phyloP scores from a whole-genome alignment of 2,329 filamentous ascomycete genomes.

The Aspergillus pseudoviridinutans region DNA sequence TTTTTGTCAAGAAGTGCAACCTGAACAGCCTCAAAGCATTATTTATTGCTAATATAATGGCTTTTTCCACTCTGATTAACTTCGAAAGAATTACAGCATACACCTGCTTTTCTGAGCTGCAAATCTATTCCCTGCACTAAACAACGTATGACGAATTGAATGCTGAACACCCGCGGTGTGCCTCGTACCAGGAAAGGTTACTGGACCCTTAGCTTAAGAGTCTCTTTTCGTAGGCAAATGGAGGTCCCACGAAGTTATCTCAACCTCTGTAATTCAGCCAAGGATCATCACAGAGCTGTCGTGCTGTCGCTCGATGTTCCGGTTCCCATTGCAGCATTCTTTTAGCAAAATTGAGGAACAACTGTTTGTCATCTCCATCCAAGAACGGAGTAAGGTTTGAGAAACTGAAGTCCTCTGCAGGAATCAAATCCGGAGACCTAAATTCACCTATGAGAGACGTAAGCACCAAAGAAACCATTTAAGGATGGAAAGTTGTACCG shows the following conservation, averaged over 20 bases:
- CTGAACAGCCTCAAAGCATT: too few relatives aligned
- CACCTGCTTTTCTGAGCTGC: neutral
- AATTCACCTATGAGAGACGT: slow-evolving; percentile 15
- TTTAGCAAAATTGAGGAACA: slow-evolving; percentile 28
- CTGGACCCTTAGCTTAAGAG: neutral
- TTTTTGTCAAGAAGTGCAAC: too few relatives aligned
- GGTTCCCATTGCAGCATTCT: slow-evolving; percentile 34
- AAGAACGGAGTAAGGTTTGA: slow-evolving; percentile 18
- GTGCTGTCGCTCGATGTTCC: slow-evolving; percentile 30
- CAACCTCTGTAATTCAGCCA: slow-evolving; percentile 16
- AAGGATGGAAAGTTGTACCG: slow-evolving; percentile 8
- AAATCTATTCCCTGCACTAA: neutral
- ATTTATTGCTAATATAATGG: too few relatives aligned
- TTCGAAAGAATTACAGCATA: neutral
- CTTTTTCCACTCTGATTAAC: neutral
- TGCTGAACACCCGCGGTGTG: neutral
- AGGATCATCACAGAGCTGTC: slow-evolving; percentile 28
- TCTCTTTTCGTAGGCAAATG: neutral
- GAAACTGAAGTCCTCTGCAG: slow-evolving; percentile 15
- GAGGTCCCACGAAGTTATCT: neutral
- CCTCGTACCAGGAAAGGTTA: neutral
- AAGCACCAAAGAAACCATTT: neutral
- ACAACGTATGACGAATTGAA: neutral
- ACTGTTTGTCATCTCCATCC: slow-evolving; percentile 25
- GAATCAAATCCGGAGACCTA: slow-evolving; percentile 19